Base-by-base conservation (phyloP, 2,329 filamentous ascomycete genomes). In the Botrytis paeoniae region DNA sequence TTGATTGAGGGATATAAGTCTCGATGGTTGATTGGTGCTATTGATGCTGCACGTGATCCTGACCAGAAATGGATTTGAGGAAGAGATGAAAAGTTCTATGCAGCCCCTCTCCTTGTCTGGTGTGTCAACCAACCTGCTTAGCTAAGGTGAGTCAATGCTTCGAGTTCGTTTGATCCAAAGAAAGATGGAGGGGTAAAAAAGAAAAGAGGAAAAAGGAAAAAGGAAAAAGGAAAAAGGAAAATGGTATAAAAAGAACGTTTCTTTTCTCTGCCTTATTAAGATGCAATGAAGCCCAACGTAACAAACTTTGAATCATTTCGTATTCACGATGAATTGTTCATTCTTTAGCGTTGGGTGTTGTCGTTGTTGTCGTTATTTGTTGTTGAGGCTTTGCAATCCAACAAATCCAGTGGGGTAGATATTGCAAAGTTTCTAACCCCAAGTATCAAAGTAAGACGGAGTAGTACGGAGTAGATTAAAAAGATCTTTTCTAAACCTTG, bases 311-410 rank as follows among this genome's bases (percentile, higher is more conserved):
- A 4, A 62, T 43, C 9, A 51, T 48, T 25, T 65, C 25, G 25
- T 39, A 39, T 39, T 29, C 64, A 66, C 32, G 64, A 66, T 66
- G 64, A 66, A 66, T 43, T 66, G 45, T 66, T 29, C 64, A 66
- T 37, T 4, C 6, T 32, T 66, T 66, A 66, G 63, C 64, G 45
- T 39, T 54, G 37, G 32, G 45, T 54, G 64, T 68, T 68, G 45
- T 68, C 43, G n/a, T 45, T 64, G 12, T 32, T 64, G 41, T 64
- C 43, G n/a, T 32, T 29, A n/a, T 12, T 29, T 64, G 62, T 64
- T 64, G 39, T 64, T 43, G 62, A 64, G 62, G n/a, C 39, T 64
- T 64, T 45, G n/a, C 41, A 32, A 48, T 48, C 41, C 43, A 65
- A 65, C 63, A 48, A 45, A 66, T 66, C 63, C 20, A 37, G 63